Evolutionary conservation across 495 filamentous ascomycete species (phyloP).

Genomic region (Penicillium goetzii): DNA sequence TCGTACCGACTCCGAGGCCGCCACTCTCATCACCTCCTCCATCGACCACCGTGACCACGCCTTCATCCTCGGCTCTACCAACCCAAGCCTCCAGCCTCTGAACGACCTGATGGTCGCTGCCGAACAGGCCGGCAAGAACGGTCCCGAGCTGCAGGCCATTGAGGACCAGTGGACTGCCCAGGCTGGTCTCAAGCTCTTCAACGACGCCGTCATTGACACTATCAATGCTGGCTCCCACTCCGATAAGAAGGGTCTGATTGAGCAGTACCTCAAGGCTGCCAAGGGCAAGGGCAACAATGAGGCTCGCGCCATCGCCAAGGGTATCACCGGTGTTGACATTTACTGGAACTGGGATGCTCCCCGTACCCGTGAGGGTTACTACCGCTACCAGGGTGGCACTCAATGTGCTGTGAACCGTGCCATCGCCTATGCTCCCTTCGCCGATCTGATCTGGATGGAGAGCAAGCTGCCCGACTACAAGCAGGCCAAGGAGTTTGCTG

Average conservation of each 20-base stretch:
- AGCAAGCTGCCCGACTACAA: constrained; percentile 90
- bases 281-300: constrained; percentile 88
- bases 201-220: constrained; percentile 80
- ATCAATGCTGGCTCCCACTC: constrained; percentile 68
- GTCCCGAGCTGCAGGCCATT: constrained; percentile 82
- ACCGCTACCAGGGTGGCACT: constrained; percentile 87
- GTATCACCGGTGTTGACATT: constrained; percentile 78
- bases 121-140: constrained; percentile 79
- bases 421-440: constrained; percentile 89
- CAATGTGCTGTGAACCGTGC: constrained; percentile 91
- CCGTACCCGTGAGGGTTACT: constrained; percentile 91
- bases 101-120: constrained; percentile 90
- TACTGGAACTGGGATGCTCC: constrained; percentile 93
- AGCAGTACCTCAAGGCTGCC: constrained; percentile 64
- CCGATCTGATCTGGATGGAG: constrained; percentile 99
- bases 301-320: constrained; percentile 79
- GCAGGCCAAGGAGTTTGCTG: constrained; percentile 93
- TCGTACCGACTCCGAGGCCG: constrained; percentile 95
- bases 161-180: constrained; percentile 85
- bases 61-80: constrained; percentile 91
- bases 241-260: constrained; percentile 68
- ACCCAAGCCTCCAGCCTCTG: constrained; percentile 79
- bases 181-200: constrained; percentile 89
- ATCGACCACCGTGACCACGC: constrained; percentile 93
- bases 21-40: constrained; percentile 93